Evolutionary conservation across 2,329 filamentous ascomycete genomes (phyloP), one percentile per base, ranked within the genome.

Genomic region (Claviceps fusiformis): DNA sequence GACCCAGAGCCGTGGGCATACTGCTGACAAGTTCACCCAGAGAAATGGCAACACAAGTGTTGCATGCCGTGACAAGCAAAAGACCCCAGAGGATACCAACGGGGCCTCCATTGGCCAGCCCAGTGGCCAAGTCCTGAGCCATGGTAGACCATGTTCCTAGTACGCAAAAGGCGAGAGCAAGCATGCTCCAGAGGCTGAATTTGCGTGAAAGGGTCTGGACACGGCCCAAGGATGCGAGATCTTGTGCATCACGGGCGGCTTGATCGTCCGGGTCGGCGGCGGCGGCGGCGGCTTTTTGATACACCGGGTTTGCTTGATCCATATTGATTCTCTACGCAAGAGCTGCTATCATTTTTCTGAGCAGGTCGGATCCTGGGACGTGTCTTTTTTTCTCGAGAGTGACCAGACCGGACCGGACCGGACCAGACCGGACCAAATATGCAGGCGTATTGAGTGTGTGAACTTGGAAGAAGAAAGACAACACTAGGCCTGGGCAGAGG

Each of bases 1-100:
- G 80, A 0, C 80, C 80, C 2, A 82, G 67, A 0, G 79, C 79
- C 0, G 79, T 82, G 4, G 80, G 80, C 78, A 82, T 81, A 58
- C 73, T 75, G 58, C 76, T 80, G 61, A 73, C 74, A 48, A 81
- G 68, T 64, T 82, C 79, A 50, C 77, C 79, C 45, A 81, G 68
- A 3, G 77, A 80, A 3, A 78, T 59, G 13, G 76, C 78, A 45
- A 81, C 76, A 56, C 76, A 79, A 1, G 78, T 52, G 55, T 78
- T 79, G 61, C 77, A 80, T 37, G 66, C 58, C 6, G 75, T 75
- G 56, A 80, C 77, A n/a, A 80, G 69, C 5, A 70, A 65, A 6
- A 81, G 66, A 1, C 78, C 77, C 78, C 78, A 81, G 55, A 81
- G 72, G 41, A 81, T 78, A 41, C 71, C 71, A 13, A 80, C 68